Conservation (phyloP, 78 protist species). For the Dictyostelium intermedium region DNA sequence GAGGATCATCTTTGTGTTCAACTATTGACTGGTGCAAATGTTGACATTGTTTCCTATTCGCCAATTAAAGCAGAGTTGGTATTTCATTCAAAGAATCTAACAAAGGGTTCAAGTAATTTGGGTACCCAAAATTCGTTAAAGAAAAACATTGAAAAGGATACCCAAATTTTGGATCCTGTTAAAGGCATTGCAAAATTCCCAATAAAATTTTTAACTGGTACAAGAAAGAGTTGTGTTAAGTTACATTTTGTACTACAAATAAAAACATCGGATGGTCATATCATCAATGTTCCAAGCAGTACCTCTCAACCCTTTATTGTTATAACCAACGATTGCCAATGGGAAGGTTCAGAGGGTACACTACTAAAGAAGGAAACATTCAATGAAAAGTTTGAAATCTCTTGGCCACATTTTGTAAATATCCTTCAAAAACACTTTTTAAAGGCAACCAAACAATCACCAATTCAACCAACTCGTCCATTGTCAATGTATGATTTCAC, state of each 20-base stretch:
- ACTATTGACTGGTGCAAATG: conserved; percentile 49
- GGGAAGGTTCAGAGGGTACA: conserved; percentile 76
- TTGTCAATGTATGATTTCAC: conserved; percentile 68
- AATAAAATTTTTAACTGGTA: conserved; percentile 66
- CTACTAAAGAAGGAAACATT: conserved; percentile 68
- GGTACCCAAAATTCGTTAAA: conserved; percentile 21
- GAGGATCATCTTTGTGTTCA: conserved; percentile 79
- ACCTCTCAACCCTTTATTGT: conserved; percentile 82
- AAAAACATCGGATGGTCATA: conserved; percentile 33
- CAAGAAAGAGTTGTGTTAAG: conserved; percentile 67
- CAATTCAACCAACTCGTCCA: conserved; percentile 74
- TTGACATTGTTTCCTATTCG: conserved; percentile 50
- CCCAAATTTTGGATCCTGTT: conserved; percentile 23
- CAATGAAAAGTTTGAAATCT: conserved; percentile 70
- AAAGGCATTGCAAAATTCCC: conserved; percentile 74
- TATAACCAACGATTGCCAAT: conserved; percentile 85
- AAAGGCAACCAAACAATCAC: conserved; percentile 81
- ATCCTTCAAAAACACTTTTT: conserved; percentile 80
- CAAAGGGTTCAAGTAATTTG: neutral
- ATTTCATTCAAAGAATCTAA: conserved; percentile 26
- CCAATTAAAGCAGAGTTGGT: conserved; percentile 50
- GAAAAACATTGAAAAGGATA: conserved; percentile 76
- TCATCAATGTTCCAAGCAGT: conserved; percentile 23
- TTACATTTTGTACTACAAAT: conserved; percentile 59
- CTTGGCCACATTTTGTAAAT: conserved; percentile 81